Evolutionary conservation across 2,329 filamentous ascomycete genomes (phyloP).

Genomic region (Sporothrix inflata): DNA sequence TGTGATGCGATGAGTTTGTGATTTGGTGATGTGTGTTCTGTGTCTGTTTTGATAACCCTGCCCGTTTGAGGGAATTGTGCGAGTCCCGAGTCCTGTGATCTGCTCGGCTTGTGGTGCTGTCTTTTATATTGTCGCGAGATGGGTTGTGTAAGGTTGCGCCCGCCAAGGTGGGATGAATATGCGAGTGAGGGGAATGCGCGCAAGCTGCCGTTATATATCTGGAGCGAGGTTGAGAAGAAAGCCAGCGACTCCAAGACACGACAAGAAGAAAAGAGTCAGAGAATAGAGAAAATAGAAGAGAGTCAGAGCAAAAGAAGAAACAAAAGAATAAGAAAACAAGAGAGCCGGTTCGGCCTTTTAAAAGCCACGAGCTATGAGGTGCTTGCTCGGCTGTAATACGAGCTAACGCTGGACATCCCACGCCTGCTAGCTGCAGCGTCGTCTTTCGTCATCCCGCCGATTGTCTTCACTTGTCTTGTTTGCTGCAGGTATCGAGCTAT

Average conservation of each 20-base stretch:
- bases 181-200: neutral
- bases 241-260: neutral
- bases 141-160: neutral
- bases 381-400: neutral
- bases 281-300: too few relatives aligned
- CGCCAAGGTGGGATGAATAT: neutral
- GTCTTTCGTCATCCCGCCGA: constrained; percentile 12
- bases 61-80: neutral
- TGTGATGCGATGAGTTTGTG: neutral
- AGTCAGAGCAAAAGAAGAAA: neutral
- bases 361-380: constrained; percentile 2
- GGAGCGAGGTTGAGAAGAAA: neutral
- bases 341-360: neutral
- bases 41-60: neutral
- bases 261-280: neutral
- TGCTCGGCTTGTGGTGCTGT: neutral
- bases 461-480: neutral
- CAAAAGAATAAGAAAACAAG: neutral
- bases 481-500: neutral
- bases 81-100: neutral
- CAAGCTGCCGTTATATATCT: neutral
- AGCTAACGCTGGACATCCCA: neutral
- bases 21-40: neutral
- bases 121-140: neutral
- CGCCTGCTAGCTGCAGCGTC: neutral